phyloP scores from a whole-genome alignment of 176 grass and related monocot species.

The Oryza brachyantha region DNA sequence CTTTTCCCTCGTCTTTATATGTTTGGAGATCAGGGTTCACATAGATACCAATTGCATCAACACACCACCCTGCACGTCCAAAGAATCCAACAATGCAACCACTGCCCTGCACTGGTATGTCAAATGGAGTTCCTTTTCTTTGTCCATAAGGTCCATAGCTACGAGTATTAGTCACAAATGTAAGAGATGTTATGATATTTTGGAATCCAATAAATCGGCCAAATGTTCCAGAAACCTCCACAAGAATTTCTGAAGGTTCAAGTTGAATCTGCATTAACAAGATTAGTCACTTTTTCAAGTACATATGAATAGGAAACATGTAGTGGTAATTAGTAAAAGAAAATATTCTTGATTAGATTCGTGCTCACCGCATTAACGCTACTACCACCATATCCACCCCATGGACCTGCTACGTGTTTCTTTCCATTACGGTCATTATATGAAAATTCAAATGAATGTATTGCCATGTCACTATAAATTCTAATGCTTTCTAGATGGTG shows the following conservation, averaged over 20 bases:
- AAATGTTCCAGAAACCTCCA: conserved; percentile 7
- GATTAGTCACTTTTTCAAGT: too few relatives aligned
- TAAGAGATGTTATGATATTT: background rate
- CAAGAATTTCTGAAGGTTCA: background rate
- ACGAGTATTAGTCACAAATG: background rate
- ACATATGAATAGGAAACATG: too few relatives aligned
- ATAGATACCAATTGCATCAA: conserved; percentile 25
- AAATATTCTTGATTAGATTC: too few relatives aligned
- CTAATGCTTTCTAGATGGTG: background rate
- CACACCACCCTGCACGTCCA: background rate
- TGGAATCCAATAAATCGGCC: background rate
- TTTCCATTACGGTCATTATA: too few relatives aligned
- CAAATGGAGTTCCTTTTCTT: conserved; percentile 6
- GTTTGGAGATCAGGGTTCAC: background rate
- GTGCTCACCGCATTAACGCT: too few relatives aligned
- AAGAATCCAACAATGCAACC: conserved; percentile 15
- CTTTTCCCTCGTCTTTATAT: too few relatives aligned
- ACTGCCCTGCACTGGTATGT: background rate
- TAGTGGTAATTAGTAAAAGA: too few relatives aligned
- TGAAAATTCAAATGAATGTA: too few relatives aligned
- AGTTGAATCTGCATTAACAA: background rate
- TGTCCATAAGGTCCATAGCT: conserved; percentile 23
- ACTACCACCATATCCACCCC: too few relatives aligned
- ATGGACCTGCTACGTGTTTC: too few relatives aligned
- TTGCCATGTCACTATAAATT: background rate